These are phyloP conservation scores for Cyberlindnera maclurae DNA, from an alignment of 805 yeast genomes.

Conservation along the genomic window DNA sequence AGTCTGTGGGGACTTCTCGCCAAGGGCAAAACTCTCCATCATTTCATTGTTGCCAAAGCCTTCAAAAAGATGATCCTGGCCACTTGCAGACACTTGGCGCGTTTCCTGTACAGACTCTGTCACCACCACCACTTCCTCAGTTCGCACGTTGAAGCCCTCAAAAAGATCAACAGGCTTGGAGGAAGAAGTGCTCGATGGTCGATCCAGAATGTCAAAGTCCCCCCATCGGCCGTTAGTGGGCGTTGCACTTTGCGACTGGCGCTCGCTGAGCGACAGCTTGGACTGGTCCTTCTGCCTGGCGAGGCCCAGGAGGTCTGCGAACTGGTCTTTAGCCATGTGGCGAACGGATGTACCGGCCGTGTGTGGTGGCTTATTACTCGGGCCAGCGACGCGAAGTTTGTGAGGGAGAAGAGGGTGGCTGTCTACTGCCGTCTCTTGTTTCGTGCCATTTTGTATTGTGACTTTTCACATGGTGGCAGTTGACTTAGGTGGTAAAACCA, in stretches of 20 bases:
- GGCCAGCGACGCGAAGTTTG: too few species aligned
- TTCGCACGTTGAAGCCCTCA: constrained; percentile 18
- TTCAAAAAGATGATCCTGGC: constrained; percentile 16
- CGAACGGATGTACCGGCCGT: too few species aligned
- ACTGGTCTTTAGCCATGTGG: constrained; percentile 22
- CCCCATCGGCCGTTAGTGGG: constrained; percentile 24
- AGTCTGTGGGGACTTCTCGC: constrained; percentile 3
- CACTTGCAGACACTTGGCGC: neutral
- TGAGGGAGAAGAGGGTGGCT: too few species aligned
- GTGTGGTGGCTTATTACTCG: too few species aligned
- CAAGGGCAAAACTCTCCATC: constrained; percentile 13
- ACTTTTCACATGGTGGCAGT: too few species aligned
- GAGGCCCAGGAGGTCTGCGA: constrained; percentile 21
- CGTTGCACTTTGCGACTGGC: constrained; percentile 17
- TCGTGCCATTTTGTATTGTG: too few species aligned
- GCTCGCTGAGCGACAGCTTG: constrained; percentile 28
- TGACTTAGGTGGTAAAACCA: too few species aligned
- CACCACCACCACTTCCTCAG: neutral
- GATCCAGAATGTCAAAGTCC: constrained; percentile 31
- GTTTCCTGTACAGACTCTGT: too few species aligned
- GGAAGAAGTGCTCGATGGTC: constrained; percentile 3
- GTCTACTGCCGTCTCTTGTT: too few species aligned
- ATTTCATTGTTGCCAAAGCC: constrained; percentile 16
- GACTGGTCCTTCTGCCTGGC: constrained; percentile 21
- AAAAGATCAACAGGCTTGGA: constrained; percentile 9